Base-by-base conservation (phyloP, 2,329 filamentous ascomycete genomes). In the Verticillium isaacii region DNA sequence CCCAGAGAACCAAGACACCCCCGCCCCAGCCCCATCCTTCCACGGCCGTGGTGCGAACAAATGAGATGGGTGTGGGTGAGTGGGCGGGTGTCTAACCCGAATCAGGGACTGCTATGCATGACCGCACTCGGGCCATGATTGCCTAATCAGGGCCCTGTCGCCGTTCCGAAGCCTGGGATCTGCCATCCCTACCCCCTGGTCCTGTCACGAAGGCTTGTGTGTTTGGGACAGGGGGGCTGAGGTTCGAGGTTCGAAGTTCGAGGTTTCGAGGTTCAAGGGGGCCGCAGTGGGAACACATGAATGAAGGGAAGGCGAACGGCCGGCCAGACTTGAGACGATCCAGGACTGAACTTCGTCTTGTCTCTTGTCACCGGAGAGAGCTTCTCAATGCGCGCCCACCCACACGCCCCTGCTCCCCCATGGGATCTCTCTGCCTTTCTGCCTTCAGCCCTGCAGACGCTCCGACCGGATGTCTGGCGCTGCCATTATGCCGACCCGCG, bases 201-300 rank as follows among this genome's bases (percentile, higher is more conserved):
- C 64, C 67, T 69, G 68, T 69, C 69, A 72, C 65, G 67, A 69
- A 70, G 68, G 70, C 70, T 71, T 70, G 70, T 67, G 64, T 67
- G 63, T 59, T 68, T 64, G 63, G 68, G 65, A 65, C 63, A 64
- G 62, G 64, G 29, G 29, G 66, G 62, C 61, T 57, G 57, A 36
- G 41, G 36, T 32, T 50, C 41, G 41, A 50, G 41, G 41, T 50
- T 50, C 41, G 41, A 50, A n/a, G 41, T 50, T 50, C 41, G 41
- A 41, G 39, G 14, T 45, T 45, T 29, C 39, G 39, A 50, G 32
- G 19, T 55, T 25, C 29, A 62, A 60, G 58, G 55, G 55, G 32
- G 58, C 57, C 37, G 55, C 58, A 62, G 58, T 58, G 58, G 58
- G 58, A 58, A 60, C 17, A 36, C 54, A 41, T 39, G 55, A 56